Base-by-base conservation (phyloP, 31 red algal species). In the Endocladia muricata region DNA sequence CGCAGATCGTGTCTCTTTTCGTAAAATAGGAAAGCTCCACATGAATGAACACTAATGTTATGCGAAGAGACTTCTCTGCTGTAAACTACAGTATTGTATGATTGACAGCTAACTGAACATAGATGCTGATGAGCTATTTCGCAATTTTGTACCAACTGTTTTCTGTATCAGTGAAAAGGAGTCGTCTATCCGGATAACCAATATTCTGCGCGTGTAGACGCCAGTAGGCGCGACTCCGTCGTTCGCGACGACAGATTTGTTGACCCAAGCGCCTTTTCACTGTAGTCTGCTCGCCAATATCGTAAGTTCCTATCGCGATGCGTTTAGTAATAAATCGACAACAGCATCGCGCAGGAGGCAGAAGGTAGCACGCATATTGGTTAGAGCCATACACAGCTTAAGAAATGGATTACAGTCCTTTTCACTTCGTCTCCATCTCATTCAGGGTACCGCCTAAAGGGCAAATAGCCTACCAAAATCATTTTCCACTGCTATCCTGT, bases 401-500 rank as follows among this genome's bases (percentile, higher is more conserved):
- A 51, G 19, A 19, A 13, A 51, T 13, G 9, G 44, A 51, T 51
- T 19, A 19, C 19, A 51, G 44, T 9, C 19, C 19, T 9, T 19
- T 19, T 51, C 44, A 13, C 11, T 19, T 19, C 44, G 9, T 19
- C 44, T 51, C 44, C 44, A 51, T 51, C 19, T 51, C 44, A 19
- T 13, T 13, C 11, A 51, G 11, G 19, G 9, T 9, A 51, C 44
- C 44, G 44, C 44, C 44, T 19, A 51, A 9, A 51, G 19, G 11
- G 11, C 44, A 51, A 9, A 11, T 11, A 62, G 65, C 65, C 65
- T 9, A 8, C 65, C 65, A 41, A 74, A 77, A 41, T 39, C 6
- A 26, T 77, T 77, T 41, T 63, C 55, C 9, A 77, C 55, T 5
- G 63, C 47, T 3, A 77, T 29, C n/a, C 56, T 22, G 44, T 77